Evolutionary conservation across 345 rosid genomes (phyloP), one percentile per base, ranked within the genome.

Genomic region (Eucalyptus tenuipes): DNA sequence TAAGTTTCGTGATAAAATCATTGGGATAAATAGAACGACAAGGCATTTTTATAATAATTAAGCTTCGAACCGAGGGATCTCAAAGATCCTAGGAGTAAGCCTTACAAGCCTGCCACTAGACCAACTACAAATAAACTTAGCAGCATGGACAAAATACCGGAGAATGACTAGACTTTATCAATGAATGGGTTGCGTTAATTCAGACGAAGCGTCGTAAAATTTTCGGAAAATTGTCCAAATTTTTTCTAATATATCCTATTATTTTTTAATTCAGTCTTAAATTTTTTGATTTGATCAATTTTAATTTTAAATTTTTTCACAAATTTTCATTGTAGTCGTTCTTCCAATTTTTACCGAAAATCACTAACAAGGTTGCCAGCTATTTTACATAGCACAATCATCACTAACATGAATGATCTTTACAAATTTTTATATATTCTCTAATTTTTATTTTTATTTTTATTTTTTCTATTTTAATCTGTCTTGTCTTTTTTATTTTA

Each of bases 351-450:
- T 1, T 4, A 2, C 1, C 3, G 3, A 7, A n/a, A 64, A n/a
- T 64, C 18, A 14, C 37, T 14, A 7, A n/a, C 1, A 14, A 1
- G 10, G 5, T 2, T 29, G 5, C 3, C 0, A 0, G 5, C 5
- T 4, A 4, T 64, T 8, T 13, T n/a, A 64, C 5, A 1, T 64
- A 4, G 5, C 2, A 64, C 5, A 64, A 64, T 14, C 9, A 7
- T 13, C 8, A 8, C 5, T 14, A 4, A 14, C n/a, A 5, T 57
- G 13, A 27, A 25, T 0, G 2, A 25, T 59, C 10, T 59, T 59
- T 11, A 11, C 31, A 1, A 59, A 59, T 11, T 59, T 9, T 25
- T 5, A 59, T 10, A 59, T 59, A 52, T 25, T 2, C 31, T 57
- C 13, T 20, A 25, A 8, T 53, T 55, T 24, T 55, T 53, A 2